Conservation (phyloP, 2,329 filamentous ascomycete genomes). For the Alternaria gansuensis region DNA sequence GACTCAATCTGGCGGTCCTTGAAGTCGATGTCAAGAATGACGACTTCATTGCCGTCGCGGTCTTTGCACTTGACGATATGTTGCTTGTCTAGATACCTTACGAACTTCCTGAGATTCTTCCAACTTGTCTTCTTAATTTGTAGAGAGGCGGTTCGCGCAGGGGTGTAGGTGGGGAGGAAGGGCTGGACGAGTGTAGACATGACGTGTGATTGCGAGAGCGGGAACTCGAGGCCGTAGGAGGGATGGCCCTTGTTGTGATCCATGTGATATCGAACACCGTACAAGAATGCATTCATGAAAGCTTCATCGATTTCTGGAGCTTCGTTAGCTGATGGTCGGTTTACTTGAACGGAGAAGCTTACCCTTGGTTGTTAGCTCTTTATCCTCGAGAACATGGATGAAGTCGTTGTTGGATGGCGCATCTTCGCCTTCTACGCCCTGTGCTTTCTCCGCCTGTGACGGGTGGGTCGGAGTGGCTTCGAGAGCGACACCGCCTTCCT, state of each 20-base stretch:
- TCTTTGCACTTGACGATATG: slow-evolving; percentile 71
- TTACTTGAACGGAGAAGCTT: slow-evolving; percentile 12
- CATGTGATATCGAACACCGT: slow-evolving; percentile 68
- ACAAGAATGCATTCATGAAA: slow-evolving; percentile 71
- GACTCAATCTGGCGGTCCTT: slow-evolving; percentile 61
- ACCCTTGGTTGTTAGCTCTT: slow-evolving; percentile 67
- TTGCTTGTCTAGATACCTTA: slow-evolving; percentile 72
- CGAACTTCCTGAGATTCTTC: slow-evolving; percentile 75
- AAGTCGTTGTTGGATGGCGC: slow-evolving; percentile 44
- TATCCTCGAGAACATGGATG: slow-evolving; percentile 55
- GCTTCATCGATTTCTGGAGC: slow-evolving; percentile 70
- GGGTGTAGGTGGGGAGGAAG: slow-evolving; percentile 67
- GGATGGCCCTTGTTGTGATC: slow-evolving; percentile 62
- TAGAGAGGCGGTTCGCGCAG: slow-evolving; percentile 64
- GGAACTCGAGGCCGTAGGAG: slow-evolving; percentile 67
- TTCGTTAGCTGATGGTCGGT: slow-evolving; percentile 16
- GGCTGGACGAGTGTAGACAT: slow-evolving; percentile 72
- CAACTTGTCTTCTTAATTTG: slow-evolving; percentile 76
- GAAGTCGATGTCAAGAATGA: slow-evolving; percentile 72
- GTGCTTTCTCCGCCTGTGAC: slow-evolving; percentile 46
- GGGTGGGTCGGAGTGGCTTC: slow-evolving; percentile 39
- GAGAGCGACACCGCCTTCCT: slow-evolving; percentile 59
- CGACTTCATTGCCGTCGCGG: slow-evolving; percentile 68
- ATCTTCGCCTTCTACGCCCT: slow-evolving; percentile 49
- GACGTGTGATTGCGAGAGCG: slow-evolving; percentile 69